Evolutionary conservation across 176 grass and related monocot genomes (phyloP).

Genomic region (Oryza nivara): DNA sequence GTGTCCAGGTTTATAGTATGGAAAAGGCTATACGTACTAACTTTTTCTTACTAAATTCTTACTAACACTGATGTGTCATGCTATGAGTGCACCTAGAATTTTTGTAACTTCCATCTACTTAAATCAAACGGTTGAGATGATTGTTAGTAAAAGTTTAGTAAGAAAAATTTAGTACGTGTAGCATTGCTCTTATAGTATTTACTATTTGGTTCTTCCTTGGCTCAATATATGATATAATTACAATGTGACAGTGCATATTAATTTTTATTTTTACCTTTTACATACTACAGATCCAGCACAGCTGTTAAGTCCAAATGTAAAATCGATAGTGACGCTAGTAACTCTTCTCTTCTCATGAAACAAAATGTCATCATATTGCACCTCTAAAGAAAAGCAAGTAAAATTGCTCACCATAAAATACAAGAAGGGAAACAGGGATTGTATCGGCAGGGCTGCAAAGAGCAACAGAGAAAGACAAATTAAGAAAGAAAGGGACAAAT

Average conservation of each 20-base stretch:
- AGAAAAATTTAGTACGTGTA: too few species aligned
- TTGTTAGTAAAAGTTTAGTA: too few species aligned
- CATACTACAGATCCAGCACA: neutral
- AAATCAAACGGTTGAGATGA: too few species aligned
- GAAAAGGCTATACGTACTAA: too few species aligned
- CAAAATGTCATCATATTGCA: neutral
- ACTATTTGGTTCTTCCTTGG: neutral
- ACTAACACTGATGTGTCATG: too few species aligned
- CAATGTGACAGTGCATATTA: neutral
- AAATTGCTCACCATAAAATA: constrained; percentile 65
- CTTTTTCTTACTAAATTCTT: too few species aligned
- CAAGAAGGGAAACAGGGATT: constrained; percentile 61
- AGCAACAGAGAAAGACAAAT: constrained; percentile 3
- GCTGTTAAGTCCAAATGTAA: neutral
- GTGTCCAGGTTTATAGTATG: neutral
- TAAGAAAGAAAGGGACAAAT: neutral
- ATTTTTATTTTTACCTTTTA: neutral
- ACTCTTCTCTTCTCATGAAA: neutral
- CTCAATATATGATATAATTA: constrained; percentile 1
- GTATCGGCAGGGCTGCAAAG: constrained; percentile 56
- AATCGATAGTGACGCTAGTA: constrained; percentile 9
- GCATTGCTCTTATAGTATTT: neutral
- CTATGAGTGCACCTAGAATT: too few species aligned
- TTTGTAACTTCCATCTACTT: too few species aligned
- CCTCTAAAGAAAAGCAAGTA: neutral